These are phyloP conservation scores for Chlamydomonas incerta DNA, from an alignment of 139 green algal species.

Conservation along the genomic window DNA sequence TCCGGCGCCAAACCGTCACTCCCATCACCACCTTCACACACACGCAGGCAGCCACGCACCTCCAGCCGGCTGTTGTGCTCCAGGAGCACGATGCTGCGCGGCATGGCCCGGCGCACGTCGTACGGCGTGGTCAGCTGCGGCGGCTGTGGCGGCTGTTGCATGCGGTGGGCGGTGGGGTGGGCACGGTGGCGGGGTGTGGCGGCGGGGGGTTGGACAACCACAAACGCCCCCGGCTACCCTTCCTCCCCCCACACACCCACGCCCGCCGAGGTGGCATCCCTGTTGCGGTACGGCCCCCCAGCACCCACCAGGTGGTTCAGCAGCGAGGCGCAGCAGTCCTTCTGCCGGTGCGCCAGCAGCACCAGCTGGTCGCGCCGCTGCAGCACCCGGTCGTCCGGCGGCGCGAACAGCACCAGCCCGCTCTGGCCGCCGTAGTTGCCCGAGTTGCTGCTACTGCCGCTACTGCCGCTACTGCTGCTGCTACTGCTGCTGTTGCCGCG, in stretches of 20 bases:
- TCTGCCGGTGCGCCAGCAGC: neutral
- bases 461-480: neutral
- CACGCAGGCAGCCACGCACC: too few relatives aligned
- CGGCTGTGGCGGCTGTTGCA: neutral
- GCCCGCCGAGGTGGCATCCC: too few relatives aligned
- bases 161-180: too few relatives aligned
- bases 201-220: too few relatives aligned
- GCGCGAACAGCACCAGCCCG: neutral
- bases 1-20: neutral
- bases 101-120: neutral
- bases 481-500: neutral
- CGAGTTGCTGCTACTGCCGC: too few relatives aligned
- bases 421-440: neutral
- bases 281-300: too few relatives aligned
- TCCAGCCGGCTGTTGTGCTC: neutral
- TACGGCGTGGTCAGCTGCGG: neutral
- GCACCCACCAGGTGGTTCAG: too few relatives aligned
- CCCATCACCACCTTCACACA: neutral
- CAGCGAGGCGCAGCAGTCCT: neutral
- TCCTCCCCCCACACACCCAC: neutral
- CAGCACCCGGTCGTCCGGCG: neutral
- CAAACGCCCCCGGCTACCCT: too few relatives aligned
- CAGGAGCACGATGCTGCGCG: conserved; percentile 4
- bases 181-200: too few relatives aligned
- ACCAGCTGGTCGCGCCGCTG: neutral